Percentiles rank a stretch among this genome's conserved stretches.
Conservation (phyloP, 2,329 filamentous ascomycete genomes). For the Parastagonospora avenae region DNA sequence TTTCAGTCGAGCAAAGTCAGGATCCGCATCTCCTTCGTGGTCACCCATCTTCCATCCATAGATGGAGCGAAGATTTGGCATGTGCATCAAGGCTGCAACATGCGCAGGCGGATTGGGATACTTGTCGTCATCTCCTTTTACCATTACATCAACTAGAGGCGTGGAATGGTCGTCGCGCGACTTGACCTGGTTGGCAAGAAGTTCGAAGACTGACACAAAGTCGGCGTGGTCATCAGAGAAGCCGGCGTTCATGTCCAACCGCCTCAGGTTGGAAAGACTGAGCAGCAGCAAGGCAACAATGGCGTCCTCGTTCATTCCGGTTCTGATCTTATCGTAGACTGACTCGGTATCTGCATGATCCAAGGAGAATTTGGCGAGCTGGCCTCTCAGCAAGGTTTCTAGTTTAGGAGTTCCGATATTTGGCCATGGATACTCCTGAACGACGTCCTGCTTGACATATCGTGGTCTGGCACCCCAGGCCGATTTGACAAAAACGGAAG, state of each 20-base stretch:
- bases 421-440: background rate
- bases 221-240: background rate
- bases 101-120: background rate
- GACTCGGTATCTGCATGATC: background rate
- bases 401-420: background rate
- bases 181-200: background rate
- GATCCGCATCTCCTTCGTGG: background rate
- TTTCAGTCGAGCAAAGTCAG: background rate
- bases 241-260: conserved; percentile 1
- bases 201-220: background rate
- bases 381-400: background rate
- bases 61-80: conserved; percentile 3
- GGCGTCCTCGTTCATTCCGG: background rate
- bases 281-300: background rate
- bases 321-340: background rate
- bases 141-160: background rate
- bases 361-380: background rate
- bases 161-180: no score
- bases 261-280: background rate
- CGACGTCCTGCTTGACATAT: background rate
- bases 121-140: background rate
- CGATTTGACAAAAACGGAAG: background rate
- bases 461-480: background rate
- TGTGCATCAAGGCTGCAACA: background rate
- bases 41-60: conserved; percentile 6